phyloP scores from a whole-genome alignment of 2,329 filamentous ascomycete genomes.

The Ceratocystis eucalypticola region DNA sequence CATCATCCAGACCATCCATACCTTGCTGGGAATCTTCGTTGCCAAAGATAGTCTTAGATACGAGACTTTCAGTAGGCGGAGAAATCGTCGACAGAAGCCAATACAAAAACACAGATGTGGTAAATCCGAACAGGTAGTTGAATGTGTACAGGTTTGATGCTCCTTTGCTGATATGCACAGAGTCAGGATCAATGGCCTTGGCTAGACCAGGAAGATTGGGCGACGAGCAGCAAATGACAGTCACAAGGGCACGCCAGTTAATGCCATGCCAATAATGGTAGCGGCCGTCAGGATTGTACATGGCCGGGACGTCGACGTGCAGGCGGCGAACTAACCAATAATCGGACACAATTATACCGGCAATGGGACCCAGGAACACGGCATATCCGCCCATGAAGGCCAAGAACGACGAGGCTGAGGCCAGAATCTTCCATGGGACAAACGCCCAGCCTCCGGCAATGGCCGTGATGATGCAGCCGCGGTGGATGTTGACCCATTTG shows the following conservation, averaged over 20 bases:
- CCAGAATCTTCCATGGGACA: conserved; percentile 28
- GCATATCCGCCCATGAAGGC: conserved; percentile 26
- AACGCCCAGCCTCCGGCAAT: conserved; percentile 27
- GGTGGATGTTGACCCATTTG: conserved; percentile 25
- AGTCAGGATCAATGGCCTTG: conserved; percentile 14
- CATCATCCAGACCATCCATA: background rate
- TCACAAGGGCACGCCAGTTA: conserved; percentile 30
- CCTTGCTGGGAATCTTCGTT: background rate
- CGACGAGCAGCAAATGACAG: conserved; percentile 30
- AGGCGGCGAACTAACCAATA: conserved; percentile 29
- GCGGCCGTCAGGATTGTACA: conserved; percentile 31
- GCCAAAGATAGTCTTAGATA: conserved; percentile 15
- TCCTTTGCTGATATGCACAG: conserved; percentile 14
- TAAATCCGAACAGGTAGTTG: conserved; percentile 23
- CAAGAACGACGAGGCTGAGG: conserved; percentile 25
- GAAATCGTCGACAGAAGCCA: conserved; percentile 15
- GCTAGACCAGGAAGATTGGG: conserved; percentile 33
- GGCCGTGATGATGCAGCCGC: conserved; percentile 25
- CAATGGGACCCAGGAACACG: conserved; percentile 30
- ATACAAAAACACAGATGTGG: conserved; percentile 21
- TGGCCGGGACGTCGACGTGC: conserved; percentile 29
- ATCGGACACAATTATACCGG: conserved; percentile 31
- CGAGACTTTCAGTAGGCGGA: conserved; percentile 15
- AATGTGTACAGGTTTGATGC: conserved; percentile 22
- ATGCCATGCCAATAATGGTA: conserved; percentile 32